Evolutionary conservation across 352 stramenopile species (phyloP).

Genomic region (Globisporangium ultimum): DNA sequence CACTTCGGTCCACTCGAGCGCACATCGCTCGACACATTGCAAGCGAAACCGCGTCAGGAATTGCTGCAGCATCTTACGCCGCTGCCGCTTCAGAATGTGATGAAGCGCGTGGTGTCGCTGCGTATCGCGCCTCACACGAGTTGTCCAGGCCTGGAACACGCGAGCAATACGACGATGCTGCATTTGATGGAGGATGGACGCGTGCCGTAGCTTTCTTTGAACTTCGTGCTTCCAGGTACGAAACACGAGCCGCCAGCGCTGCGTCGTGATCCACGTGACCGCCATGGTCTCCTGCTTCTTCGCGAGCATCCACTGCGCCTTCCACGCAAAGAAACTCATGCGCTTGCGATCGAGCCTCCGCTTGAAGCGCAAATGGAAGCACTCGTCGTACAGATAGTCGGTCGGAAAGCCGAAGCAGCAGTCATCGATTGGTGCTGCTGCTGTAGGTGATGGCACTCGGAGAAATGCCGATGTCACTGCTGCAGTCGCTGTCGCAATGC

Average conservation of each 20-base stretch:
- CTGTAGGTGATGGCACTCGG: too few species aligned
- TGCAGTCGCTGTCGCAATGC: background rate
- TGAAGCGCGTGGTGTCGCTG: background rate
- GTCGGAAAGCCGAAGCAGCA: conserved; percentile 3
- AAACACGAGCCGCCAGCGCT: conserved; percentile 16
- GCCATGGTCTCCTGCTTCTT: conserved; percentile 15
- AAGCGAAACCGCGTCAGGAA: conserved; percentile 24
- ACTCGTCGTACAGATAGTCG: conserved; percentile 18
- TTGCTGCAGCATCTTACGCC: background rate
- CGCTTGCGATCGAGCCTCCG: conserved; percentile 6
- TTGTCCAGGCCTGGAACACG: conserved; percentile 9
- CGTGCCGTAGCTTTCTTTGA: background rate
- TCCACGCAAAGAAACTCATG: conserved; percentile 29
- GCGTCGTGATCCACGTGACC: conserved; percentile 8
- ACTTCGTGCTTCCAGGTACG: conserved; percentile 12
- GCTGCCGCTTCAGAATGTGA: background rate
- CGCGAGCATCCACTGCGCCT: conserved; percentile 17
- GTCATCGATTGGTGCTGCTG: too few species aligned
- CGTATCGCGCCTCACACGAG: background rate
- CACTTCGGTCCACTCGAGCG: conserved; percentile 34
- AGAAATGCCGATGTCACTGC: conserved; percentile 10
- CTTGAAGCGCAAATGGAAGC: conserved; percentile 13
- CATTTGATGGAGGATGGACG: background rate
- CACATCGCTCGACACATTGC: conserved; percentile 24
- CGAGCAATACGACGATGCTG: background rate